These are phyloP conservation scores for Fusarium sp. DNA, from an alignment of 2,329 filamentous ascomycete species.

Conservation along the genomic window DNA sequence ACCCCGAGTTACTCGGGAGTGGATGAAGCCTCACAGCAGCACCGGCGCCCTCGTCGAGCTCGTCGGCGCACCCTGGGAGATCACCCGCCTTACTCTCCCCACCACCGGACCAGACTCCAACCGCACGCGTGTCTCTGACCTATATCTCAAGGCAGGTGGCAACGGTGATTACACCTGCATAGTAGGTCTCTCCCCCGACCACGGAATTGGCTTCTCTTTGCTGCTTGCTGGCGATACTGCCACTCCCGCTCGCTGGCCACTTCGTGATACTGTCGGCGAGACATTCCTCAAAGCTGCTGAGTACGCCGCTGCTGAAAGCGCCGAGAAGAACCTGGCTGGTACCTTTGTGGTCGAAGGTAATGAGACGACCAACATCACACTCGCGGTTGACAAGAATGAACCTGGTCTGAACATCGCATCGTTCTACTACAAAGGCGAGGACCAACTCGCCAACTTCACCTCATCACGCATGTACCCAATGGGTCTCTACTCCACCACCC, in stretches of 20 bases:
- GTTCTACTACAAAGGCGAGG: neutral
- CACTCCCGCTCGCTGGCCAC: conserved; percentile 25
- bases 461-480: conserved; percentile 2
- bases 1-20: conserved; percentile 6
- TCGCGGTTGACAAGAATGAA: conserved; percentile 29
- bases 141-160: conserved; percentile 36
- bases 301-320: conserved; percentile 38
- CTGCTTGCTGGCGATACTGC: conserved; percentile 44
- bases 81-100: conserved; percentile 33
- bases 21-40: conserved; percentile 43
- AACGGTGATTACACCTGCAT: conserved; percentile 24
- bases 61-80: conserved; percentile 44
- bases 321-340: conserved; percentile 29
- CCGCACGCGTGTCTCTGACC: conserved; percentile 35
- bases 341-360: conserved; percentile 25
- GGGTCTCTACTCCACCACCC: neutral
- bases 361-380: conserved; percentile 33
- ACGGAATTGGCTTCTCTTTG: conserved; percentile 45
- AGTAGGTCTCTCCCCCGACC: conserved; percentile 31
- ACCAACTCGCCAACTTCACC: neutral
- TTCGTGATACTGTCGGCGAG: conserved; percentile 35
- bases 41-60: conserved; percentile 36
- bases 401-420: conserved; percentile 26
- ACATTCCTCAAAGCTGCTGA: conserved; percentile 42
- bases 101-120: conserved; percentile 42